Evolutionary conservation across 31 red algal genomes (phyloP).

Genomic region (Endocladia muricata): DNA sequence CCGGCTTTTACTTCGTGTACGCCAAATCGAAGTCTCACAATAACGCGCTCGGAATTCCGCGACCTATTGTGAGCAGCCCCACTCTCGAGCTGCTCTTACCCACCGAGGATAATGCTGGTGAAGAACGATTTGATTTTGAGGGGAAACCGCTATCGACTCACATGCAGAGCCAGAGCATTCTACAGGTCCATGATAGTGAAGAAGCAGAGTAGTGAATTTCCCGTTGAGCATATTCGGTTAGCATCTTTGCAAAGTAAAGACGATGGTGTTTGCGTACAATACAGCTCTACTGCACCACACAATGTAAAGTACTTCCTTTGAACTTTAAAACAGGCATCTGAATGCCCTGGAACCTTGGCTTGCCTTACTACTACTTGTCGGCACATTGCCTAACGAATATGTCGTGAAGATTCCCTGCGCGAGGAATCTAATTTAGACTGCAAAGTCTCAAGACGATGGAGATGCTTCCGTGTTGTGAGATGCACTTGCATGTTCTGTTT

Average conservation of each 20-base stretch:
- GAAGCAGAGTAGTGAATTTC: neutral
- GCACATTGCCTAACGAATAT: neutral
- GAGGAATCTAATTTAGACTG: neutral
- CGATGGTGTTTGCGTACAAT: neutral
- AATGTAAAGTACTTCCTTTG: neutral
- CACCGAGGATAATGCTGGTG: constrained; percentile 19
- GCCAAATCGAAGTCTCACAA: constrained; percentile 57
- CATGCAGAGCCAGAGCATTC: neutral
- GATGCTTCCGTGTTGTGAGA: constrained; percentile 65
- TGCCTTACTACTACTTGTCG: neutral
- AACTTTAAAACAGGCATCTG: neutral
- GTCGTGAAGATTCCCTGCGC: neutral
- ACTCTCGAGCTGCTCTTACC: constrained; percentile 64
- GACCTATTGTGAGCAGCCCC: constrained; percentile 71
- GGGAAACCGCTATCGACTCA: neutral
- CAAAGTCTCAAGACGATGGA: constrained; percentile 29
- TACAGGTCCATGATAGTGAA: neutral
- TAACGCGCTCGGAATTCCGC: constrained; percentile 37
- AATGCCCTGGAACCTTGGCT: neutral
- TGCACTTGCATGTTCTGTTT: constrained; percentile 83
- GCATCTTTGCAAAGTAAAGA: neutral
- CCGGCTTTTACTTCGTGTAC: constrained; percentile 65
- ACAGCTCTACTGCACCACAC: neutral
- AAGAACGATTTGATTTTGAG: neutral
- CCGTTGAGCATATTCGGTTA: neutral